These are phyloP conservation scores for Omphalotus guepiniiformis DNA, from an alignment of 768 basidiomycete genomes.

Conservation along the genomic window DNA sequence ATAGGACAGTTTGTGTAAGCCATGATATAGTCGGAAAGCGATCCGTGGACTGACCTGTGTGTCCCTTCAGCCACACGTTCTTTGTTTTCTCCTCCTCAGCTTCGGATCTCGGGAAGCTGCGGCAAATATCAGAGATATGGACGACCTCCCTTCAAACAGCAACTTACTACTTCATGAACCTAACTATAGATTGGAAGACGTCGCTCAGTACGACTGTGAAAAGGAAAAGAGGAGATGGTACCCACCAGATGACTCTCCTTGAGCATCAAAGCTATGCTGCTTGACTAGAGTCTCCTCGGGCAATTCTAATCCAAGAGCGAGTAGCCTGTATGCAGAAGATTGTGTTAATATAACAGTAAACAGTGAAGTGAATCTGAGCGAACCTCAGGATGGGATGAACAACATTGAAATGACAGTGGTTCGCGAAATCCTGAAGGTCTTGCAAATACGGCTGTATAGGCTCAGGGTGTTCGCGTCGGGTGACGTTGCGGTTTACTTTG, in stretches of 20 bases:
- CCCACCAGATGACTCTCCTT: constrained; percentile 33
- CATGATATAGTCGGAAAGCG: not conserved
- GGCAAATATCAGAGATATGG: not conserved
- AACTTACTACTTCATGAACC: constrained; percentile 65
- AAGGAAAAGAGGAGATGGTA: not conserved
- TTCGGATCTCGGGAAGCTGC: constrained; percentile 44
- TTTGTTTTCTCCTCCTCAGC: constrained; percentile 49
- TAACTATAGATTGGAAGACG: too few species aligned
- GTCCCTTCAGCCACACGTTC: constrained; percentile 59
- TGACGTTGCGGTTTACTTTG: constrained; percentile 37
- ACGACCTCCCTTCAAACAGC: not conserved
- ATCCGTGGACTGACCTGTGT: constrained; percentile 36
- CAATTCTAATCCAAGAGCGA: constrained; percentile 36
- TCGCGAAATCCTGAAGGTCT: constrained; percentile 34
- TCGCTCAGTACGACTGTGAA: too few species aligned
- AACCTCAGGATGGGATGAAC: constrained; percentile 30
- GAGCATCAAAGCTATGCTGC: constrained; percentile 31
- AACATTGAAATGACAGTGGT: constrained; percentile 36
- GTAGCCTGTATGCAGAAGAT: constrained; percentile 31
- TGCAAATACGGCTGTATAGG: constrained; percentile 36
- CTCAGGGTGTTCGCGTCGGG: constrained; percentile 33
- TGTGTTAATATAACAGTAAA: not conserved
- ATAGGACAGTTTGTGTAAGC: not conserved
- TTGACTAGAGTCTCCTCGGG: constrained; percentile 38
- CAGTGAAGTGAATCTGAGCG: not conserved